phyloP scores from a whole-genome alignment of 176 grass and related monocot genomes.

The Eremochloa ophiuroides region DNA sequence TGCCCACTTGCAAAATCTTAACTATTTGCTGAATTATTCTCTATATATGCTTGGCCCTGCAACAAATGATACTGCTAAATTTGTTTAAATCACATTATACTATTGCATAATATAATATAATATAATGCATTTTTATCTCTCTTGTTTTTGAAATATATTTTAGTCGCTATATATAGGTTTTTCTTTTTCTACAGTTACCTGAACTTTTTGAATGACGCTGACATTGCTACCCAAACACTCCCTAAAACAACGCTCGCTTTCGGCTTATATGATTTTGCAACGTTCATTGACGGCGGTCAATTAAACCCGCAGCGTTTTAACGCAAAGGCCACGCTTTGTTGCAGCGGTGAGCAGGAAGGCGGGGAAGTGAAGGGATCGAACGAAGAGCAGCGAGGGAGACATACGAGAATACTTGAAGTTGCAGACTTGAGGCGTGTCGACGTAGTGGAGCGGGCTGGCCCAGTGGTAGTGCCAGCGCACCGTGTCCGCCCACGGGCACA shows the following conservation, averaged over 20 bases:
- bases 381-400: neutral
- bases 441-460: constrained; percentile 84
- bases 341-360: neutral
- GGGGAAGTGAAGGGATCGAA: neutral
- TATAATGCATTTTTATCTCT: no score
- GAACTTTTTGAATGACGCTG: neutral
- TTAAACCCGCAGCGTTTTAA: neutral
- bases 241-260: neutral
- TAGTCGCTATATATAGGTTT: no score
- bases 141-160: no score
- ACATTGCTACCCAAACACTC: neutral
- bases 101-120: no score
- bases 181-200: no score
- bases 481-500: constrained; percentile 85
- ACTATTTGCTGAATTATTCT: neutral
- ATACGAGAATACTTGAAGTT: constrained; percentile 63
- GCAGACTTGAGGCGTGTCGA: constrained; percentile 76
- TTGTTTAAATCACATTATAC: neutral
- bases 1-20: neutral
- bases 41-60: neutral
- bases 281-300: neutral
- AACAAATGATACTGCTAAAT: neutral
- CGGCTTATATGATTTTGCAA: neutral
- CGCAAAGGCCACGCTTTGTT: neutral
- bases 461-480: constrained; percentile 66